A percentile compares a stretch with the other conserved stretches of the same genome.
These are phyloP conservation scores for Paramecium sonneborni DNA, from an alignment of 73 alveolate genomes.

Conservation along the genomic window DNA sequence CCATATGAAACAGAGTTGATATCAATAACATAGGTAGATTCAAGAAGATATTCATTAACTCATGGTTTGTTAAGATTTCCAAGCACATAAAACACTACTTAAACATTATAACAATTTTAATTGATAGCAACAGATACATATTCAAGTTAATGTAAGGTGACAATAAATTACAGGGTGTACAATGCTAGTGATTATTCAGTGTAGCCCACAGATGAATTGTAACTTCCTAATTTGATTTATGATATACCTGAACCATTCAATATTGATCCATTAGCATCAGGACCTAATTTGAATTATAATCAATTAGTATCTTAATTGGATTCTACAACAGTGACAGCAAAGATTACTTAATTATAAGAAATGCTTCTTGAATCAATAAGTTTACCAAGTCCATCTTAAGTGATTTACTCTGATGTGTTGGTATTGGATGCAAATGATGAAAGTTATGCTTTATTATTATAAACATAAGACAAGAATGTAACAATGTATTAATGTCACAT, in stretches of 20 bases:
- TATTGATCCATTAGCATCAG: background rate
- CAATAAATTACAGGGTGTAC: background rate
- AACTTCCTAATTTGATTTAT: background rate
- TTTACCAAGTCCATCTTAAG: background rate
- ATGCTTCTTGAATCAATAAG: background rate
- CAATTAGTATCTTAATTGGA: background rate
- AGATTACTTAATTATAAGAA: background rate
- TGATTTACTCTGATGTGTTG: slow-evolving; percentile 16
- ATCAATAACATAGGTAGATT: background rate
- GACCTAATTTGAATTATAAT: slow-evolving; percentile 5
- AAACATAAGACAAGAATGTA: background rate
- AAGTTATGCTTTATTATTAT: background rate
- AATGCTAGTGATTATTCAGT: background rate
- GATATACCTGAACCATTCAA: slow-evolving; percentile 32
- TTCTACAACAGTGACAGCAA: slow-evolving; percentile 14
- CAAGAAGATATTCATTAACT: slow-evolving; percentile 34
- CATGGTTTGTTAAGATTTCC: slow-evolving; percentile 28
- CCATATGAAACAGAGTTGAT: slow-evolving; percentile 42
- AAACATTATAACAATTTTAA: background rate
- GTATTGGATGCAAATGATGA: background rate
- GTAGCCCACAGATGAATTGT: background rate
- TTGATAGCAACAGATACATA: background rate
- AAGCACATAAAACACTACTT: background rate
- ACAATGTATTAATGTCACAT: background rate
- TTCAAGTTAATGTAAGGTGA: background rate